Percentiles rank a stretch among this genome's conserved stretches.
Conservation (phyloP, 805 yeast genomes). For the Dipodascopsis uninucleata region DNA sequence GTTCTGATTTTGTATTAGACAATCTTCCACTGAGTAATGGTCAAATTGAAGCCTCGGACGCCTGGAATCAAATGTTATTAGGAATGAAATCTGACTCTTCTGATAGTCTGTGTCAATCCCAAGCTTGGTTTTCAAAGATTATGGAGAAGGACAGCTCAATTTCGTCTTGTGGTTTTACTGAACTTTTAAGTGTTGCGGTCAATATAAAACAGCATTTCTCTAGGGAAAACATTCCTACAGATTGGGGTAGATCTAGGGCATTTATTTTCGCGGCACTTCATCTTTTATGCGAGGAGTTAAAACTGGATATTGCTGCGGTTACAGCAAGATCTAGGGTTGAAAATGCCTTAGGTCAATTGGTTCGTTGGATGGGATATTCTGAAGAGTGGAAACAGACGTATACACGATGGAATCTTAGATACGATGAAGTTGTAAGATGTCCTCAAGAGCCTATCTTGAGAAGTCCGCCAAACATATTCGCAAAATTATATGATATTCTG, state of each 20-base stretch:
- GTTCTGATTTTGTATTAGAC: conserved; percentile 6
- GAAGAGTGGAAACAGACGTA: conserved; percentile 46
- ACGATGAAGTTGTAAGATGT: conserved; percentile 25
- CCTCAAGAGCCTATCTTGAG: conserved; percentile 1
- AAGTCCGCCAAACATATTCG: conserved; percentile 16
- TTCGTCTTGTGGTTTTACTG: conserved; percentile 3
- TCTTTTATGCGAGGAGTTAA: conserved; percentile 69
- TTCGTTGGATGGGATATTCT: conserved; percentile 73
- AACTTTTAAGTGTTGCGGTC: conserved; percentile 1
- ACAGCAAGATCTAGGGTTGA: conserved; percentile 42
- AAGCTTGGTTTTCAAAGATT: conserved; percentile 6
- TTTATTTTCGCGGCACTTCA: conserved; percentile 63
- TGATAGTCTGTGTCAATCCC: not conserved
- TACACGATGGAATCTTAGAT: conserved; percentile 30
- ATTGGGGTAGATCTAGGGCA: conserved; percentile 1
- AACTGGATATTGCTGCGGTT: conserved; percentile 45
- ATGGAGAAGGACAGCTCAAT: not conserved
- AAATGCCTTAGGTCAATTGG: conserved; percentile 54
- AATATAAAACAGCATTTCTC: conserved; percentile 5
- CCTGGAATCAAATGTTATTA: no score
- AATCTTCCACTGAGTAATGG: no score
- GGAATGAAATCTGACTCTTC: no score
- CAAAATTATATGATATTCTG: conserved; percentile 6
- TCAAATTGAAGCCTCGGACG: no score
- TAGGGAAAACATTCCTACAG: not conserved